Evolutionary conservation across 805 yeast genomes (phyloP), one percentile per base, ranked within the genome.

Genomic region (Myxozyma neotropica): DNA sequence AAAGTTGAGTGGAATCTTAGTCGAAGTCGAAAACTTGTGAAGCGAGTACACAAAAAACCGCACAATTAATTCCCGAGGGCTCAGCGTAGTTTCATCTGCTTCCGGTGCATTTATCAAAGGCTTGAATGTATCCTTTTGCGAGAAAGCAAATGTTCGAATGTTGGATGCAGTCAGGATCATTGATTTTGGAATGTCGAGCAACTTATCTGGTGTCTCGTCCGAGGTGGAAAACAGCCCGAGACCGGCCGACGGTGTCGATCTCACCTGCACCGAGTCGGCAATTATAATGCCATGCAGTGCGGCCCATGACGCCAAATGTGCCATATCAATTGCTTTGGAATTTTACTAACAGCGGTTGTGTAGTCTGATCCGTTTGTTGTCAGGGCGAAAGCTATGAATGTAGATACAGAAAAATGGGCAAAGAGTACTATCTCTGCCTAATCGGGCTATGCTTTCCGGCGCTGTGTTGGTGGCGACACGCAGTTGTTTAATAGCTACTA

Each of bases 331-430:
- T n/a, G n/a, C n/a, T n/a, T n/a, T n/a, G n/a, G n/a, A n/a, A n/a
- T 33, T 17, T 10, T 31, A 27, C 38, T 44, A 53, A 44, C 36
- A 10, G 33, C 29, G 7, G 21, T 24, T 40, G 17, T 48, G 17
- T 43, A 55, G 54, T 42, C 54, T 21, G 59, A 49, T 43, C 59
- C 54, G 36, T 49, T 48, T 36, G 54, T 57, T 13, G 40, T 49
- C 21, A 39, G 19, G 13, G 54, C 57, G 4, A 58, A 58, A 42
- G 15, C 39, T 17, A 49, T 13, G 36, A 31, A 43, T 36, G 58
- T 58, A 15, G 55, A 58, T 39, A 49, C 57, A 2, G 40, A 50
- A 39, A 43, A 27, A 26, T 61, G 65, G 65, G 65, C 62, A 23
- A 36, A 33, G 24, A 55, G 53, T 17, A 47, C 53, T 15, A 33